phyloP scores from a whole-genome alignment of 495 filamentous ascomycete genomes.

The Xylaria grammica region DNA sequence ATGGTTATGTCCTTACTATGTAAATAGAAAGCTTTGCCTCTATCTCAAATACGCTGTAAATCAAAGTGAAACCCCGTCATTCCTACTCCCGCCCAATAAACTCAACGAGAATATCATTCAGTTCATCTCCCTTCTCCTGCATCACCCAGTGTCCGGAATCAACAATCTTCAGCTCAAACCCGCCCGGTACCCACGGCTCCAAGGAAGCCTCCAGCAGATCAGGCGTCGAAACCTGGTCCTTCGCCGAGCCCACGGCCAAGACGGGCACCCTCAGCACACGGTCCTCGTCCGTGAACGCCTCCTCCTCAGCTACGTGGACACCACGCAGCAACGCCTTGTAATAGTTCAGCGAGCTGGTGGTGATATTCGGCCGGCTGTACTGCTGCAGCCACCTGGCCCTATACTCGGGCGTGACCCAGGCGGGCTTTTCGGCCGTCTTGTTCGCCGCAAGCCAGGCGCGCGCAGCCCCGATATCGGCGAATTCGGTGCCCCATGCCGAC shows the following conservation, averaged over 20 bases:
- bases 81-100: neutral
- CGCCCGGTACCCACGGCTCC: neutral
- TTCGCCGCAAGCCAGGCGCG: neutral
- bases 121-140: conserved; percentile 4
- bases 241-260: neutral
- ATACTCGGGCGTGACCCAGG: neutral
- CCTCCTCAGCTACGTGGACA: neutral
- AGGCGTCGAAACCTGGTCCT: neutral
- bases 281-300: neutral
- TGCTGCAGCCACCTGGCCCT: neutral
- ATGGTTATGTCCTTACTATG: no score
- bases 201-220: neutral
- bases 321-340: neutral
- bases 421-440: neutral
- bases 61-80: no score
- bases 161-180: neutral
- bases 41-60: no score
- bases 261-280: neutral
- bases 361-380: neutral
- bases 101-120: neutral
- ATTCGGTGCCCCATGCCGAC: neutral
- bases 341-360: neutral
- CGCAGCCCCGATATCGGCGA: neutral
- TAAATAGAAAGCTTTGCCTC: no score
- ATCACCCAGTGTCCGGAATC: conserved; percentile 5